These are phyloP conservation scores for Fusarium nygamai DNA, from an alignment of 2,329 filamentous ascomycete genomes.

Conservation along the genomic window DNA sequence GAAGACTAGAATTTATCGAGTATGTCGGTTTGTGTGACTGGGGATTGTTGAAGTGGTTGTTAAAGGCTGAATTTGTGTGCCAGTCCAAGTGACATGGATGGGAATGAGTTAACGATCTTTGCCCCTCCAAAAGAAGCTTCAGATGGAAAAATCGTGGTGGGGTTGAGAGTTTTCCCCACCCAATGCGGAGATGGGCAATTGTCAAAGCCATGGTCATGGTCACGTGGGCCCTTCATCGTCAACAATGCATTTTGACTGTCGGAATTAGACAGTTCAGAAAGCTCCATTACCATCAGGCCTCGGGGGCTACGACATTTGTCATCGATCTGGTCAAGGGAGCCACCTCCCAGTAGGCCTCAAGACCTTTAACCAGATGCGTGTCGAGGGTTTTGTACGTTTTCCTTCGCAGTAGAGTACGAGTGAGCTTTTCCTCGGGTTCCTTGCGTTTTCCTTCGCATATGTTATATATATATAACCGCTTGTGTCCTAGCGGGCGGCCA, in stretches of 20 bases:
- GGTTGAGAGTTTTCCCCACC: constrained; percentile 25
- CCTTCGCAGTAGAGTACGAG: too few relatives aligned
- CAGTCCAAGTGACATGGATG: constrained; percentile 1
- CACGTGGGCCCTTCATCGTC: constrained; percentile 15
- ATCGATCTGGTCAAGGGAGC: too few relatives aligned
- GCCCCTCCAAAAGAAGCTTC: constrained; percentile 41
- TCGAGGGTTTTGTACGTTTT: too few relatives aligned
- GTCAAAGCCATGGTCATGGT: constrained; percentile 15
- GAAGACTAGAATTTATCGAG: neutral
- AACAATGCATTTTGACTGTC: neutral
- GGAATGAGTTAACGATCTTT: constrained; percentile 27
- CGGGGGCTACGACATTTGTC: too few relatives aligned
- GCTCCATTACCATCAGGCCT: neutral
- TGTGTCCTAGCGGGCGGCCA: too few relatives aligned
- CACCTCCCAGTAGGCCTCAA: too few relatives aligned
- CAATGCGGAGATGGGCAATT: constrained; percentile 34
- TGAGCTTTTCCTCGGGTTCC: too few relatives aligned
- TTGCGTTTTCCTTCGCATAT: too few relatives aligned
- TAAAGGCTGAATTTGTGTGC: neutral
- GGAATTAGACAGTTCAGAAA: neutral
- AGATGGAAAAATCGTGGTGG: constrained; percentile 37
- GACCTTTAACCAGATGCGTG: too few relatives aligned
- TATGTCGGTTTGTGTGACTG: too few relatives aligned
- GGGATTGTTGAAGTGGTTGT: neutral
- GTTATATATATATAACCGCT: too few relatives aligned